Evolutionary conservation across 176 grass and related monocot genomes (phyloP), one percentile per base, ranked within the genome.

Genomic region (Triticum monococcum): DNA sequence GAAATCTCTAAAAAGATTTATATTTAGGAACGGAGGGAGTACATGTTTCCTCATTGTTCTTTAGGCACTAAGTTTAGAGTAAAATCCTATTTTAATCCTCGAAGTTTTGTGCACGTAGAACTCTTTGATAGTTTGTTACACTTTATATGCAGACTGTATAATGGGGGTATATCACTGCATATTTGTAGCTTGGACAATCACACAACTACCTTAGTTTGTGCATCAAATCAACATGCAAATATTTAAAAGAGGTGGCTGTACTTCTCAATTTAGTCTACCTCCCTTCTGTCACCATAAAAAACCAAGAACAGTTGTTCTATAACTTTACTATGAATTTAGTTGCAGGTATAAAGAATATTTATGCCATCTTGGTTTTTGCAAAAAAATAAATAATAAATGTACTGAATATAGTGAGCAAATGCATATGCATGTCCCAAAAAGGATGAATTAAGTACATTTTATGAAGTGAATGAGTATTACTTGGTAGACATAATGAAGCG

Each of bases 31-130:
- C 6, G 5, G 35, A 36, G 35, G 35, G 35, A 36, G 35, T 36
- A 20, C 24, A 41, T 62, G 72, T 12, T 85, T 85, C 57, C n/a
- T 75, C 72, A 57, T 83, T 57, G 31, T 40, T 78, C 64, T 68
- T 33, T 69, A 86, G 43, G 30, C 65, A 59, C 48, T 37, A 57
- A 35, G 46, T 86, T 86, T 78, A 30, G 72, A 26, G 20, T 10
- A 46, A 83, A 81, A 13, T 45, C 60, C 77, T 80, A 85, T 25
- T 75, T 73, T 85, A 66, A 70, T 38, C 48, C 67, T n/a, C 18
- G 7, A 80, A 65, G 82, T 84, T 72, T 89, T 32, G 16, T 68
- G 28, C 31, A 69, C 28, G 0, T 25, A 43, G 22, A 54, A 54
- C 5, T 54, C 28, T 81, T 69, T 81, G 10, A 54, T 81, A 81